These are phyloP conservation scores for Chytridium lagenaria DNA, from an alignment of 371 early-diverging fungal species.

Conservation along the genomic window DNA sequence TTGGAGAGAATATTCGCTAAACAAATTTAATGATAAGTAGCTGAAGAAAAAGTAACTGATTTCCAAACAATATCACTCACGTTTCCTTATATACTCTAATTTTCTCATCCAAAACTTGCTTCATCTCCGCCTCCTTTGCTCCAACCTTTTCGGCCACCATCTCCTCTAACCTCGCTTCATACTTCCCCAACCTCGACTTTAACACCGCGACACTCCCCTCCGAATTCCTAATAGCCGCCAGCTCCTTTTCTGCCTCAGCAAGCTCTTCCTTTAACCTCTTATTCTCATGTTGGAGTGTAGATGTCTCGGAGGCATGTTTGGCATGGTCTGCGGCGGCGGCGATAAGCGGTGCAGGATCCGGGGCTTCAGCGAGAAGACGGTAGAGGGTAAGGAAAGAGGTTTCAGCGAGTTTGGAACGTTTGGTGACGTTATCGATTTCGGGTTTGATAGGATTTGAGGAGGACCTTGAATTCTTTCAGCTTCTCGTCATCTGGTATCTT, in stretches of 20 bases:
- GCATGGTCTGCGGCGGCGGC: slow-evolving; percentile 58
- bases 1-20: slow-evolving; percentile 82
- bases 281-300: slow-evolving; percentile 61
- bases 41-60: no score
- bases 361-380: slow-evolving; percentile 79
- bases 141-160: slow-evolving; percentile 61
- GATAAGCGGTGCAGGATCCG: slow-evolving; percentile 82
- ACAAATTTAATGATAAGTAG: no score
- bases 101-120: slow-evolving; percentile 72
- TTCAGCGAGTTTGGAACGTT: slow-evolving; percentile 84
- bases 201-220: slow-evolving; percentile 61
- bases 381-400: slow-evolving; percentile 81
- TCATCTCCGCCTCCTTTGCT: slow-evolving; percentile 69
- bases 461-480: slow-evolving; percentile 69
- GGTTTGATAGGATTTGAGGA: slow-evolving; percentile 80
- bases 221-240: slow-evolving; percentile 48
- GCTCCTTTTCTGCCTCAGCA: slow-evolving; percentile 50
- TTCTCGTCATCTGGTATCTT: slow-evolving; percentile 80
- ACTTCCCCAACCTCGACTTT: slow-evolving; percentile 61
- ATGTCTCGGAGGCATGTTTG: slow-evolving; percentile 58
- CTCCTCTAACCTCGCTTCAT: slow-evolving; percentile 61
- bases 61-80: no score
- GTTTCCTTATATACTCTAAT: slow-evolving; percentile 81
- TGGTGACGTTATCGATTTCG: slow-evolving; percentile 89
- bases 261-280: slow-evolving; percentile 62